Evolutionary conservation across 805 yeast species (phyloP).

Genomic region (Pichia thaimueangensis): DNA sequence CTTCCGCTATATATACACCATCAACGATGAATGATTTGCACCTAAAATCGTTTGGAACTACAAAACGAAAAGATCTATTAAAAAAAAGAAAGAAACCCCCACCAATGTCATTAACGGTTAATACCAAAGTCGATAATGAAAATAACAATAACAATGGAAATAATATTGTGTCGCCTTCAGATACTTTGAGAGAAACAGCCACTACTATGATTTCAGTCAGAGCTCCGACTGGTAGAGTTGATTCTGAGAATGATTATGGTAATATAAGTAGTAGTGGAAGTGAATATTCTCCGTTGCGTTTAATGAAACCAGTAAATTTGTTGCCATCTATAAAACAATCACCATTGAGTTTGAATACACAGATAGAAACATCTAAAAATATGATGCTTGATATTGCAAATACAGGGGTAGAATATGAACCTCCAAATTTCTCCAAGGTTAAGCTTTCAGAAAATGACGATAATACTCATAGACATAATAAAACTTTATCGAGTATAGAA

Average conservation of each 20-base stretch:
- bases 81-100: constrained; percentile 13
- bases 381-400: background rate
- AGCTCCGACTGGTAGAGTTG: background rate
- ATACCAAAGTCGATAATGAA: background rate
- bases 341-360: background rate
- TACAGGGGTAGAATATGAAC: constrained; percentile 5
- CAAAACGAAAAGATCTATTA: constrained; percentile 10
- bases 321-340: background rate
- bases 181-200: constrained; percentile 3
- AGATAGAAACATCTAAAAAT: constrained; percentile 1
- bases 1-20: constrained; percentile 10
- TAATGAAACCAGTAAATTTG: background rate
- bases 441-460: background rate
- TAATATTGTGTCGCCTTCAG: constrained; percentile 3
- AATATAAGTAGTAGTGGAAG: constrained; percentile 1
- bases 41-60: constrained; percentile 1
- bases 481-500: constrained; percentile 16
- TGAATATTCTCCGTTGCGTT: constrained; percentile 5
- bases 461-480: constrained; percentile 13
- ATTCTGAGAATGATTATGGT: background rate
- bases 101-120: background rate
- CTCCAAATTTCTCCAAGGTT: background rate
- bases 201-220: background rate
- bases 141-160: background rate
- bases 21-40: background rate